A percentile compares a stretch with the other conserved stretches of the same genome.
Conservation (phyloP, 2,329 filamentous ascomycete species). For the Aspergillus pseudoterreus region DNA sequence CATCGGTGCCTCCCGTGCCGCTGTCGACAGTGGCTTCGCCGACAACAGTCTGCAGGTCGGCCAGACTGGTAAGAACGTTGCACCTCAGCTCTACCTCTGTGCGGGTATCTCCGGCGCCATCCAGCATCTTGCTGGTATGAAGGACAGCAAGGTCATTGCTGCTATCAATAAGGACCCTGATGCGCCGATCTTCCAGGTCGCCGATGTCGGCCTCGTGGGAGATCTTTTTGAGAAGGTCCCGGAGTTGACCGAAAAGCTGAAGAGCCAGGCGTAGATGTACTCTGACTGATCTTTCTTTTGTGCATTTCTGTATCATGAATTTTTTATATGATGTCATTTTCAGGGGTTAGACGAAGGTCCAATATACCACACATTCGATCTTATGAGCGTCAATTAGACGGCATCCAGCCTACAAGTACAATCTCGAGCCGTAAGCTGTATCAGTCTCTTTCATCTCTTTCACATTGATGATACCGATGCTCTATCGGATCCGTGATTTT, state of each 20-base stretch:
- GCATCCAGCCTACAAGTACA: not conserved
- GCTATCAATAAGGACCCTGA: slow-evolving; percentile 98
- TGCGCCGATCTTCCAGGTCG: slow-evolving; percentile 97
- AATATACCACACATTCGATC: slow-evolving; percentile 11
- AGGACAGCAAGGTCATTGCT: slow-evolving; percentile 99
- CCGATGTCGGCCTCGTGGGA: slow-evolving; percentile 90
- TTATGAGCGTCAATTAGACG: not conserved
- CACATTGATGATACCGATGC: too few species aligned
- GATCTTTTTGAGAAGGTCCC: slow-evolving; percentile 95
- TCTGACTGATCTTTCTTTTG: slow-evolving; percentile 6
- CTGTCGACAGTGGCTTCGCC: slow-evolving; percentile 94
- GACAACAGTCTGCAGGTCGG: slow-evolving; percentile 98
- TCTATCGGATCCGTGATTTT: not conserved
- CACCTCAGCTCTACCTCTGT: slow-evolving; percentile 90
- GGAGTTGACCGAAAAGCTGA: slow-evolving; percentile 92
- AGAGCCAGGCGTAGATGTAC: slow-evolving; percentile 42
- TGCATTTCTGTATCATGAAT: slow-evolving; percentile 19
- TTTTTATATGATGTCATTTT: slow-evolving; percentile 5
- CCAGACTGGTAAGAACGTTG: slow-evolving; percentile 98
- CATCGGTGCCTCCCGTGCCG: slow-evolving; percentile 89
- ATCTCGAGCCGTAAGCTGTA: not conserved
- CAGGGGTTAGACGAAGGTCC: slow-evolving; percentile 3
- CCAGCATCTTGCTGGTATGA: slow-evolving; percentile 98
- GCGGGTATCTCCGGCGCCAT: slow-evolving; percentile 96
- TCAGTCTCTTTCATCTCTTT: too few species aligned